phyloP scores from a whole-genome alignment of 352 stramenopile species.

The Plasmopara viticola region DNA sequence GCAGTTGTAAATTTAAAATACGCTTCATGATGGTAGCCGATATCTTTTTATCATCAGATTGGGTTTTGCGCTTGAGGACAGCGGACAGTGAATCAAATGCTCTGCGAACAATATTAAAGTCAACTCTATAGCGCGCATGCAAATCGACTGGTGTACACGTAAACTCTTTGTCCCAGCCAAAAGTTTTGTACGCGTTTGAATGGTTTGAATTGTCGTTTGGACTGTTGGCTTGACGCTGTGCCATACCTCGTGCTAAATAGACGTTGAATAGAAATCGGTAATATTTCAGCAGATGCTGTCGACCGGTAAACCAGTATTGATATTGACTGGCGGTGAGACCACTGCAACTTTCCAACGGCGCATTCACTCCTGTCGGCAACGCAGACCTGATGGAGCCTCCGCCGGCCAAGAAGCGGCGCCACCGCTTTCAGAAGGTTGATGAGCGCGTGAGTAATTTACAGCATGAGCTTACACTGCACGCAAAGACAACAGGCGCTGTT shows the following conservation, averaged over 20 bases:
- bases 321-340: background rate
- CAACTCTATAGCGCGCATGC: conserved; percentile 45
- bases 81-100: conserved; percentile 58
- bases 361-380: background rate
- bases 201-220: conserved; percentile 38
- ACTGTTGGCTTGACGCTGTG: conserved; percentile 37
- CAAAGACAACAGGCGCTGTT: conserved; percentile 64
- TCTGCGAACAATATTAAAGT: conserved; percentile 41
- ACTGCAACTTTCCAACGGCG: background rate
- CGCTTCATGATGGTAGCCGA: conserved; percentile 64
- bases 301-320: too few species aligned
- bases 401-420: conserved; percentile 60
- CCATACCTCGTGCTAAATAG: conserved; percentile 23
- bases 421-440: conserved; percentile 80
- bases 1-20: conserved; percentile 59
- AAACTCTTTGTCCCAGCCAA: conserved; percentile 49
- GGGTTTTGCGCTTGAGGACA: conserved; percentile 46
- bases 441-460: conserved; percentile 77
- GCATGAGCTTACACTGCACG: conserved; percentile 70
- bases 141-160: conserved; percentile 44
- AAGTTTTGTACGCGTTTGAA: conserved; percentile 50
- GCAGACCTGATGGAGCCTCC: conserved; percentile 17
- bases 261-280: too few species aligned
- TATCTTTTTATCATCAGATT: conserved; percentile 40
- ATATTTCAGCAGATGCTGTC: too few species aligned